A percentile compares a stretch with the other conserved stretches of the same genome.
Conservation (phyloP, 1,139 yeast species). For the Zygotorulaspora mrakii region DNA sequence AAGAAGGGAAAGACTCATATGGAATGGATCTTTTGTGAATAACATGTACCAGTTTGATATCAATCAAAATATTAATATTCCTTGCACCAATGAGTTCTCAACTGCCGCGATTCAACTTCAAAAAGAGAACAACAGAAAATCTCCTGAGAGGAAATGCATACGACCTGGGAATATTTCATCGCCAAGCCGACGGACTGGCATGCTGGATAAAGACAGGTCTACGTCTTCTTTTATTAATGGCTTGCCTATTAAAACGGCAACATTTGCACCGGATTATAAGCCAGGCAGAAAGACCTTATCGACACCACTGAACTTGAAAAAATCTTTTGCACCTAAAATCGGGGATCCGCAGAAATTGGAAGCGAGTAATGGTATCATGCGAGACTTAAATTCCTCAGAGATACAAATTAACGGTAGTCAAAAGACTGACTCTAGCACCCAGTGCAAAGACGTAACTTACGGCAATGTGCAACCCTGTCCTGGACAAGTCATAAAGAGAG, state of each 20-base stretch:
- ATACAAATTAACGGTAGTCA: too few relatives aligned
- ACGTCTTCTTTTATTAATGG: conserved; percentile 12
- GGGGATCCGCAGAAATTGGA: too few relatives aligned
- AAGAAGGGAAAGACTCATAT: conserved; percentile 30
- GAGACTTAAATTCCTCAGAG: too few relatives aligned
- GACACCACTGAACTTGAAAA: conserved; percentile 12
- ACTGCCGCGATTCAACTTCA: conserved; percentile 32
- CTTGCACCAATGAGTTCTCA: conserved; percentile 20
- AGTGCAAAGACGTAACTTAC: too few relatives aligned
- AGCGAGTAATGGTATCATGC: too few relatives aligned
- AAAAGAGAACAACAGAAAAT: conserved; percentile 2
- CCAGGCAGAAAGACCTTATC: conserved; percentile 14
- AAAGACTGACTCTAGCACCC: too few relatives aligned
- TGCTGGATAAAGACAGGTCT: conserved; percentile 10
- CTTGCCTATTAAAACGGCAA: conserved; percentile 11
- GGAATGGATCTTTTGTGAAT: conserved; percentile 30
- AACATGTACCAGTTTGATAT: conserved; percentile 23
- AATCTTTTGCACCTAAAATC: conserved; percentile 17
- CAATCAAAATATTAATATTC: conserved; percentile 12
- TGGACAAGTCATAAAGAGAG: conserved; percentile 2
- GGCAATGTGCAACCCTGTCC: too few relatives aligned
- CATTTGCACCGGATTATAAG: conserved; percentile 14
- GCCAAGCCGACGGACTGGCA: conserved; percentile 6
- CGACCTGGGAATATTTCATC: not conserved
- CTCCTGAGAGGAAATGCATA: conserved; percentile 10